Percentiles rank a stretch among this genome's conserved stretches.
Evolutionary conservation across 2,329 filamentous ascomycete species (phyloP).

Genomic region (Trichophyton mentagrophytes): DNA sequence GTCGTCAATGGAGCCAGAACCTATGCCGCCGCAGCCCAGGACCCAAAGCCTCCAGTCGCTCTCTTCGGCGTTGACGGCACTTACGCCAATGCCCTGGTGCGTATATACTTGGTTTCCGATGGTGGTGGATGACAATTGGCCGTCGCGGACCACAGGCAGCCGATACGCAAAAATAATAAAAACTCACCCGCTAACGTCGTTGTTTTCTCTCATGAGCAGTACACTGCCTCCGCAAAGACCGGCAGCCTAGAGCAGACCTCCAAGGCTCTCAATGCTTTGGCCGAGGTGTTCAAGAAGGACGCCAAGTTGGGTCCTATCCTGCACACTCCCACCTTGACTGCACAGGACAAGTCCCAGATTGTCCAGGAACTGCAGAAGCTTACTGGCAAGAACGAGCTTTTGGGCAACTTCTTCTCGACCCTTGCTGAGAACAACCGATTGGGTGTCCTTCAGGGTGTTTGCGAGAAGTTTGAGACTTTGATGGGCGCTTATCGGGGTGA

Average conservation of each 20-base stretch:
- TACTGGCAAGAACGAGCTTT: slow-evolving; percentile 61
- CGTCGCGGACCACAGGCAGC: not conserved
- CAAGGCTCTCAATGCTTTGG: slow-evolving; percentile 61
- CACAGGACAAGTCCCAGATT: slow-evolving; percentile 72
- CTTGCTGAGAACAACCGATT: slow-evolving; percentile 96
- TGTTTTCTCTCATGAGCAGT: slow-evolving; percentile 43
- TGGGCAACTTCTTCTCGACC: slow-evolving; percentile 87
- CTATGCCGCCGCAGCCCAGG: slow-evolving; percentile 58
- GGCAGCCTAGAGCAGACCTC: slow-evolving; percentile 73
- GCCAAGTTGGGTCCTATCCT: slow-evolving; percentile 67
- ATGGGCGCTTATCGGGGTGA: slow-evolving; percentile 85
- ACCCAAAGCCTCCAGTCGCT: slow-evolving; percentile 71
- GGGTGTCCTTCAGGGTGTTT: slow-evolving; percentile 65
- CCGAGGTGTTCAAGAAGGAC: slow-evolving; percentile 65
- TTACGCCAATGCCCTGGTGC: slow-evolving; percentile 96
- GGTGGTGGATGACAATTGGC: not conserved
- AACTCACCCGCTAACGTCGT: slow-evolving; percentile 1
- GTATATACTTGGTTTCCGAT: slow-evolving; percentile 23
- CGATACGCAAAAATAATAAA: not conserved
- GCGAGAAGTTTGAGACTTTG: slow-evolving; percentile 73
- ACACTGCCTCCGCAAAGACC: slow-evolving; percentile 87
- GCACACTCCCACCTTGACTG: slow-evolving; percentile 62
- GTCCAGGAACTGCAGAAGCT: slow-evolving; percentile 79
- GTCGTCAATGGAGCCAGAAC: slow-evolving; percentile 46
- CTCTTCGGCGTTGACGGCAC: slow-evolving; percentile 95